Evolutionary conservation across 768 basidiomycete species (phyloP).

Genomic region (Hygrocybe coccinea): DNA sequence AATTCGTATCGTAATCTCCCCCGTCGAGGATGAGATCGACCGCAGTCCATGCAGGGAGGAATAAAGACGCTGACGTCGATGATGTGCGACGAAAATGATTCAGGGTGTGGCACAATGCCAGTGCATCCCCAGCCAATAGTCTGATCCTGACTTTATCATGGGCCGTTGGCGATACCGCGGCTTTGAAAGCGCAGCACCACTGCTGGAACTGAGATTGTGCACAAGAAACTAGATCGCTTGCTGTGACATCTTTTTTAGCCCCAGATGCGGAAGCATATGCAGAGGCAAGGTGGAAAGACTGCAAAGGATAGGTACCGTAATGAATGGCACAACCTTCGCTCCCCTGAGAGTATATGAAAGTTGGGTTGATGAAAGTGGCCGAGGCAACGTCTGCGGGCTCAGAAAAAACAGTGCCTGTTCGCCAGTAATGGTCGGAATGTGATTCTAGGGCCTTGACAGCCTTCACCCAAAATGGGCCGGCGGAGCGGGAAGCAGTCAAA

Average conservation of each 20-base stretch:
- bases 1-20: slow-evolving; percentile 18
- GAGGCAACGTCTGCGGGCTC: slow-evolving; percentile 6
- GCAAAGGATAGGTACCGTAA: slow-evolving; percentile 31
- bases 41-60: background rate
- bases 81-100: background rate
- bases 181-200: slow-evolving; percentile 29
- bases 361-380: slow-evolving; percentile 32
- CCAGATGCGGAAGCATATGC: slow-evolving; percentile 14
- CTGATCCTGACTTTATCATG: slow-evolving; percentile 17
- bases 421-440: slow-evolving; percentile 24
- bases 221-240: slow-evolving; percentile 15
- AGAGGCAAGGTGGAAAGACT: slow-evolving; percentile 30
- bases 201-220: slow-evolving; percentile 22
- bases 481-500: background rate
- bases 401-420: slow-evolving; percentile 27
- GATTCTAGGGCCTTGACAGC: background rate
- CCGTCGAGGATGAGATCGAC: slow-evolving; percentile 17
- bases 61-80: background rate
- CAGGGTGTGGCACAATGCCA: slow-evolving; percentile 28
- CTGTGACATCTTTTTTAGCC: background rate
- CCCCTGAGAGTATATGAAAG: slow-evolving; percentile 28
- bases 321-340: slow-evolving; percentile 31
- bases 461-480: background rate
- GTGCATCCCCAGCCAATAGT: slow-evolving; percentile 25
- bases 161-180: slow-evolving; percentile 8